These are phyloP conservation scores for Carallia brachiata DNA, from an alignment of 345 rosid species.

Conservation along the genomic window DNA sequence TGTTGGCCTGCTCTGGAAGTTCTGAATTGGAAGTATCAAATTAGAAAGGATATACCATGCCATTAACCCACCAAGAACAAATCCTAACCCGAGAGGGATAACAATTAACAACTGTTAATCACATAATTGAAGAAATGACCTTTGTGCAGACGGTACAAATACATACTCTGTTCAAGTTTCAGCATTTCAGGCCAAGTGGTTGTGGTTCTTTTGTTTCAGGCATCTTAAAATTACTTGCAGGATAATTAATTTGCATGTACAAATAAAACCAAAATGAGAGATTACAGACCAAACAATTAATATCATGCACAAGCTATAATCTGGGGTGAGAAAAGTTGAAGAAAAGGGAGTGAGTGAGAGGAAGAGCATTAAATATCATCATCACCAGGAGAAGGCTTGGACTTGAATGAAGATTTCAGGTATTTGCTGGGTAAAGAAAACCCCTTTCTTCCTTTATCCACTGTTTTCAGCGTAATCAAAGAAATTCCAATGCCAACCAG, in stretches of 20 bases:
- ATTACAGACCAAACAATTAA: conserved; percentile 5
- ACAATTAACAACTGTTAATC: too few relatives aligned
- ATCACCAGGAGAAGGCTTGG: conserved; percentile 15
- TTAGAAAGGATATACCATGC: too few relatives aligned
- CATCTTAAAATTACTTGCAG: conserved; percentile 31
- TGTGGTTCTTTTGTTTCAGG: conserved; percentile 43
- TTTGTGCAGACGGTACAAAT: background rate
- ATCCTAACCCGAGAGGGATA: too few relatives aligned
- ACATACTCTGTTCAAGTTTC: conserved; percentile 53
- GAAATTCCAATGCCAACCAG: background rate
- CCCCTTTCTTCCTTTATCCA: conserved; percentile 78
- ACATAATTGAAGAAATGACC: too few relatives aligned
- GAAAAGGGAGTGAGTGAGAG: background rate
- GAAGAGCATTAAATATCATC: background rate
- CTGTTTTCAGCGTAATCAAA: background rate
- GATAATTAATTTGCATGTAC: background rate
- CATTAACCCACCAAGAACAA: too few relatives aligned
- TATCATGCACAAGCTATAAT: background rate
- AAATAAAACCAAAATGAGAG: conserved; percentile 12
- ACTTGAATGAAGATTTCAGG: conserved; percentile 50
- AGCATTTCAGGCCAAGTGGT: conserved; percentile 43
- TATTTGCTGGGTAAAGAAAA: conserved; percentile 39
- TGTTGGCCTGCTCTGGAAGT: conserved; percentile 63
- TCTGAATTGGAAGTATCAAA: conserved; percentile 34
- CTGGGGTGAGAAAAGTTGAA: background rate